These are phyloP conservation scores for Hortaea sp. DNA, from an alignment of 2,329 filamentous ascomycete species.

Conservation along the genomic window DNA sequence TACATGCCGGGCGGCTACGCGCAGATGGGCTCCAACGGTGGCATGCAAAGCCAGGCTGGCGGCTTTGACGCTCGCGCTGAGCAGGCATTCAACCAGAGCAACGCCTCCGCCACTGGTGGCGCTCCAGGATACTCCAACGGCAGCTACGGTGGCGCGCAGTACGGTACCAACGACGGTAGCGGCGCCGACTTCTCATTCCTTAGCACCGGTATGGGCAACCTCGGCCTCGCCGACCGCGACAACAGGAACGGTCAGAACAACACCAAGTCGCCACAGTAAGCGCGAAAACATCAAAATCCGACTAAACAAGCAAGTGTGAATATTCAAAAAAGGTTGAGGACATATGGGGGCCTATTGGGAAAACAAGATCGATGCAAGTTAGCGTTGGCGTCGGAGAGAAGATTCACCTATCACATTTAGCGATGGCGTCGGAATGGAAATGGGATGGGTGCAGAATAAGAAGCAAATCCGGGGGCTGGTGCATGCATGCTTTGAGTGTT, in stretches of 20 bases:
- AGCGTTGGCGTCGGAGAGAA: too few species aligned
- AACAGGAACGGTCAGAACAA: conserved; percentile 31
- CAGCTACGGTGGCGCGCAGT: conserved; percentile 36
- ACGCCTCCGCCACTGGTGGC: conserved; percentile 61
- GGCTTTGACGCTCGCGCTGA: conserved; percentile 92
- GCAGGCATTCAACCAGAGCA: conserved; percentile 74
- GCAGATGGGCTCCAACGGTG: conserved; percentile 50
- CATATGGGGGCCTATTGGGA: too few species aligned
- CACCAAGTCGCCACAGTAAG: conserved; percentile 24
- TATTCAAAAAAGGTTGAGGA: too few species aligned
- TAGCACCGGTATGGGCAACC: conserved; percentile 59
- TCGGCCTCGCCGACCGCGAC: conserved; percentile 55
- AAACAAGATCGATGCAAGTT: too few species aligned
- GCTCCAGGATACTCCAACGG: conserved; percentile 54
- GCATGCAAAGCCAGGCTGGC: conserved; percentile 44
- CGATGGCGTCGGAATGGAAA: too few species aligned
- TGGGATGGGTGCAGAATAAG: too few species aligned
- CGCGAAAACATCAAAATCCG: neutral
- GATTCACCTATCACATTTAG: too few species aligned
- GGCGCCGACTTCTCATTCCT: conserved; percentile 71
- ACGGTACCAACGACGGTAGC: conserved; percentile 39
- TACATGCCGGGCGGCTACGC: conserved; percentile 75
- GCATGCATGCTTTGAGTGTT: too few species aligned
- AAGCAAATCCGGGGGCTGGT: too few species aligned
- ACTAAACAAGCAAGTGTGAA: too few species aligned